Evolutionary conservation across 768 basidiomycete species (phyloP), one percentile per base, ranked within the genome.

Genomic region (Kwoniella bestiolae): DNA sequence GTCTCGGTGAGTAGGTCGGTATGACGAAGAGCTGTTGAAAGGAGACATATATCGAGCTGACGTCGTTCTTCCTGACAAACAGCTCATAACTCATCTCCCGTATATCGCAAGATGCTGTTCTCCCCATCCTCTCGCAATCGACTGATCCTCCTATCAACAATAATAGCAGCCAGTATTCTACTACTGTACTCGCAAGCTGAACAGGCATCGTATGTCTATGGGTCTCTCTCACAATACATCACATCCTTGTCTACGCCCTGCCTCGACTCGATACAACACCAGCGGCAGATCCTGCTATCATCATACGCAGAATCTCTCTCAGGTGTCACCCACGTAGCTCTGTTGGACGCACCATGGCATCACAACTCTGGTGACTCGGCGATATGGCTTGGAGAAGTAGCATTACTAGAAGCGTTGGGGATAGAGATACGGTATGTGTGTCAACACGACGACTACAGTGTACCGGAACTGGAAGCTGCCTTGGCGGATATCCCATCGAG

Each of bases 341-440:
- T 59, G 5, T 21, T 46, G 28, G 58, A 59, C 46, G 44, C 29
- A 14, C 58, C 58, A 49, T 59, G 58, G 58, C 58, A 59, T 31
- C 58, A 59, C 44, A 59, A 59, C 45, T 46, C 58, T 23, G 58
- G 58, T 26, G 58, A 59, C 26, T 59, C 58, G 28, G 58, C 58
- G 41, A 59, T 59, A 29, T 59, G 44, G 58, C 58, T 59, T 31
- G 58, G 58, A 1, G 58, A 59, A 45, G 14, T 59, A 3, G 31
- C 58, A 8, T 26, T 59, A 45, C 29, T 59, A 25, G 58, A 59
- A 47, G 44, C 58, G 6, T 28, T 59, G 14, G 58, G 45, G 8
- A 59, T 47, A 21, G 46, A 59, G 44, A 32, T 59, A 25, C 23
- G 45, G n/a, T 59, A 59, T 29, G 46, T 59, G 16, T 59, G 31